A percentile compares a stretch with the other conserved stretches of the same genome.
These are phyloP conservation scores for Artemisia argyi DNA, from an alignment of 129 eudicot species.

Conservation along the genomic window DNA sequence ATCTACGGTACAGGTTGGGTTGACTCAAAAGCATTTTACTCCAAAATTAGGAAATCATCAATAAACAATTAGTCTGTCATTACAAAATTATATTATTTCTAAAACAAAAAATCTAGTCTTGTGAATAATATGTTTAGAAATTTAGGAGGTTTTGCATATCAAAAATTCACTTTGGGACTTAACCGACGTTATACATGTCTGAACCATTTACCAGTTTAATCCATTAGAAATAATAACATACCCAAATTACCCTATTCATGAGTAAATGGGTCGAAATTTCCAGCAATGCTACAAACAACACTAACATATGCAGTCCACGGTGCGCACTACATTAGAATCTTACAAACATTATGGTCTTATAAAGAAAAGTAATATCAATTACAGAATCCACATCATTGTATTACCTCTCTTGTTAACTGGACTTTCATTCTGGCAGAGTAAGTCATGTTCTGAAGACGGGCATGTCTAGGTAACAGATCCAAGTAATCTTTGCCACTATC, in stretches of 20 bases:
- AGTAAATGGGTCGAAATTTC: background rate
- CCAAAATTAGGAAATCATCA: background rate
- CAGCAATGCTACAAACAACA: background rate
- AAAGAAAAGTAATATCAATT: background rate
- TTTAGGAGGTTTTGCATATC: background rate
- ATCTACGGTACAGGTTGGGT: background rate
- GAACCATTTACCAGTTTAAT: background rate
- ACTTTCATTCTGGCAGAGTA: conserved; percentile 63
- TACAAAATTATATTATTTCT: background rate
- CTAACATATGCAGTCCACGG: background rate
- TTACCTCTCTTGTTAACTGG: conserved; percentile 27
- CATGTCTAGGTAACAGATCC: conserved; percentile 73
- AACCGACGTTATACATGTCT: background rate
- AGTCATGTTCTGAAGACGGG: conserved; percentile 84
- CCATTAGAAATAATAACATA: background rate
- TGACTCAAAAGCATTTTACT: background rate
- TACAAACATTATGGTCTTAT: background rate
- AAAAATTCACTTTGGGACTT: background rate
- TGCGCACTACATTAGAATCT: background rate
- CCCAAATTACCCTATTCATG: background rate
- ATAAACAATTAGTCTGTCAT: background rate
- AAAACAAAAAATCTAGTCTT: background rate
- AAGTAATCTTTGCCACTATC: conserved; percentile 51
- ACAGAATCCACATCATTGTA: background rate
- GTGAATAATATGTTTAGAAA: background rate